These are phyloP conservation scores for Monsonia emarginata DNA, from an alignment of 441 rosid species.

Conservation along the genomic window DNA sequence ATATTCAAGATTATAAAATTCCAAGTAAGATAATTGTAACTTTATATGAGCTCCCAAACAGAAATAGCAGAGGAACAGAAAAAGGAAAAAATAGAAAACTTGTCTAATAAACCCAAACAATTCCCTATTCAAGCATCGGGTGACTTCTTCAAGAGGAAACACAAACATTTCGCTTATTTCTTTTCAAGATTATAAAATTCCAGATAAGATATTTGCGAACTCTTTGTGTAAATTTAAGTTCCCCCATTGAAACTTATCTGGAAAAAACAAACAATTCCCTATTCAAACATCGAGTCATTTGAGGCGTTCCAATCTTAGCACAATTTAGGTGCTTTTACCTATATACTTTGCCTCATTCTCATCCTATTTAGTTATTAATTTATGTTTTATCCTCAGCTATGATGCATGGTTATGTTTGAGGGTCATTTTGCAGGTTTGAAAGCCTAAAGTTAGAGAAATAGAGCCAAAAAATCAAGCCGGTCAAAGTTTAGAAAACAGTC, in stretches of 20 bases:
- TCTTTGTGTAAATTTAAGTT: not conserved
- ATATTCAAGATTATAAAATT: not conserved
- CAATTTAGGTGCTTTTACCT: no score
- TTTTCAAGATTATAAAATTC: not conserved
- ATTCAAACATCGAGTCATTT: not conserved
- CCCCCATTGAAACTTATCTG: not conserved
- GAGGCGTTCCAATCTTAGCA: no score
- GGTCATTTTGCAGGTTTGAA: no score
- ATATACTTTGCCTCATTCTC: no score
- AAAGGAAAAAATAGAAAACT: not conserved
- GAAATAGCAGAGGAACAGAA: not conserved
- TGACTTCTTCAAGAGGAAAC: no score
- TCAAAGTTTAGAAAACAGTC: no score
- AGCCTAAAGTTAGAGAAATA: no score
- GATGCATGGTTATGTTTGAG: no score
- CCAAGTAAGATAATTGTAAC: not conserved
- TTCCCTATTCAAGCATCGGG: not conserved
- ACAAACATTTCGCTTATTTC: no score
- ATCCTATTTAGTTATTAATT: no score
- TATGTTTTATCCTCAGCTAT: no score
- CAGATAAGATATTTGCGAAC: not conserved
- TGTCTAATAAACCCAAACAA: not conserved
- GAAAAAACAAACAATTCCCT: not conserved
- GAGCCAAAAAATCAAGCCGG: no score
- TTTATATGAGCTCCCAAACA: not conserved